A percentile compares a stretch with the other conserved stretches of the same genome.
phyloP scores from a whole-genome alignment of 1,139 yeast species.

The Chernovozyma sophiae-reginae region DNA sequence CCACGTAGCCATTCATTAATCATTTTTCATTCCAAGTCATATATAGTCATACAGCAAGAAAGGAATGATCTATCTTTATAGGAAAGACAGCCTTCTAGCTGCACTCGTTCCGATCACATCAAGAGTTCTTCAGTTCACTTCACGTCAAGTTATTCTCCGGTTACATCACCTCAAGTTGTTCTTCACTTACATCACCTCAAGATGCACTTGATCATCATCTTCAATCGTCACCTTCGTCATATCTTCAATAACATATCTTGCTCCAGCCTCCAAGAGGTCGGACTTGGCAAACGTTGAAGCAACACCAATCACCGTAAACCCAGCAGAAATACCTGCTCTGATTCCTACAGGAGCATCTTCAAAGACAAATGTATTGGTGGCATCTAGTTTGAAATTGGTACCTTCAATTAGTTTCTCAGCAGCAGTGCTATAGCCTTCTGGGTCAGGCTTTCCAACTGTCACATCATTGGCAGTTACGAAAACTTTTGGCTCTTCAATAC shows the following conservation, averaged over 20 bases:
- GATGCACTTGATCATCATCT: no score
- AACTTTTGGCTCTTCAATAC: constrained; percentile 12
- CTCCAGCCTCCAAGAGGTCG: constrained; percentile 16
- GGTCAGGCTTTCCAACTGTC: constrained; percentile 14
- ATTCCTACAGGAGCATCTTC: constrained; percentile 18
- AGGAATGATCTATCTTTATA: no score
- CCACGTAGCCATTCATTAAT: no score
- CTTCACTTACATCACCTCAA: no score
- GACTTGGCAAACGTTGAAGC: constrained; percentile 18
- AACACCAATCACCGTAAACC: constrained; percentile 17
- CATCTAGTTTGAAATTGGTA: not conserved
- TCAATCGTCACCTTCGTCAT: constrained; percentile 11
- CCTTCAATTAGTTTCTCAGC: constrained; percentile 11
- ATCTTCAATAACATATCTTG: constrained; percentile 16
- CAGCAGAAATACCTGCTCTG: constrained; percentile 17
- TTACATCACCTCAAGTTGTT: no score
- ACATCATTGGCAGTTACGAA: constrained; percentile 22
- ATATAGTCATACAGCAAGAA: no score
- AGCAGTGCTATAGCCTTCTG: constrained; percentile 18
- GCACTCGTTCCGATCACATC: no score
- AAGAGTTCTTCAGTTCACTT: no score
- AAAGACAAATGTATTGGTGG: not conserved
- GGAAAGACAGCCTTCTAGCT: no score
- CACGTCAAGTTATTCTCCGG: no score
- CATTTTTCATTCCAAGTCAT: no score